Evolutionary conservation across 2,329 filamentous ascomycete genomes (phyloP).

Genomic region (Colletotrichum acutatum): DNA sequence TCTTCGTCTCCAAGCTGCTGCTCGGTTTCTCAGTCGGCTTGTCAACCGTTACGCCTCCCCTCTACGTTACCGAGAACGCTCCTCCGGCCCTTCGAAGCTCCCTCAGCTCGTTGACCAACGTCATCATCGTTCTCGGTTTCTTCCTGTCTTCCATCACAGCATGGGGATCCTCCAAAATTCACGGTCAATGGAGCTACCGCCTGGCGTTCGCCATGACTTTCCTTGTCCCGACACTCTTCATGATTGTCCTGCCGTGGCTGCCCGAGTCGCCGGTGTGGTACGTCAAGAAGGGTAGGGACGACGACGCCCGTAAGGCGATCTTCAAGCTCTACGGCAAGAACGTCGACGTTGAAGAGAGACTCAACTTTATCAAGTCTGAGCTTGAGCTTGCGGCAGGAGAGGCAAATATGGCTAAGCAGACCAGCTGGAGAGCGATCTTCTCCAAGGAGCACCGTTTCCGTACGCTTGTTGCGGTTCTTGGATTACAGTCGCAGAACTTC

Average conservation of each 20-base stretch:
- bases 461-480: not conserved
- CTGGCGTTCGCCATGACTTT: not conserved
- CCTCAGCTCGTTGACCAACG: constrained; percentile 43
- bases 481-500: not conserved
- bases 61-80: constrained; percentile 39
- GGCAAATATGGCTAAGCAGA: not conserved
- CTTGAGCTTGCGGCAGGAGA: not conserved
- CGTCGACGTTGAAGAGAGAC: not conserved
- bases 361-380: not conserved
- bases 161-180: constrained; percentile 18
- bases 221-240: not conserved
- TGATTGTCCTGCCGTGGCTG: not conserved
- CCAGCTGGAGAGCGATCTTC: not conserved
- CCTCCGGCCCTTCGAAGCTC: constrained; percentile 42
- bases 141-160: constrained; percentile 44
- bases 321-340: not conserved
- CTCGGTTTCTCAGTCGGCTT: not conserved
- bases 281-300: not conserved
- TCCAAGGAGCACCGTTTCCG: not conserved
- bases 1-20: not conserved
- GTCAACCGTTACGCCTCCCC: not conserved
- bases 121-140: constrained; percentile 44
- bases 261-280: not conserved
- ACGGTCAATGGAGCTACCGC: not conserved
- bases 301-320: not conserved